These are phyloP conservation scores for Oemleria cerasiformis DNA, from an alignment of 306 rosid species.

Conservation along the genomic window DNA sequence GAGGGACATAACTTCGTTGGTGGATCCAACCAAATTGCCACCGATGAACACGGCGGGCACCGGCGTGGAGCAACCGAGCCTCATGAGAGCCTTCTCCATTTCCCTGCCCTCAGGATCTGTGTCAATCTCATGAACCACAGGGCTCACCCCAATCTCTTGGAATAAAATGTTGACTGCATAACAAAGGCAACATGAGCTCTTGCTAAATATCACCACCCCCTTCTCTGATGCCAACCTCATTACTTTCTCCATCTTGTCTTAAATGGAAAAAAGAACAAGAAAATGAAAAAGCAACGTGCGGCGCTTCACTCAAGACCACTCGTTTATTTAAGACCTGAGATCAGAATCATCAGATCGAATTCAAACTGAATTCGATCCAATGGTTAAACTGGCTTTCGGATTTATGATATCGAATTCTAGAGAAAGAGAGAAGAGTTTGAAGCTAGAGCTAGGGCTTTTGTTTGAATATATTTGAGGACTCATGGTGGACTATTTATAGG, in stretches of 20 bases:
- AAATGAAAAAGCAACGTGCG: background rate
- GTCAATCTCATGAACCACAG: conserved; percentile 72
- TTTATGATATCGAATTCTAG: conserved; percentile 24
- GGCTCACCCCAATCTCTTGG: conserved; percentile 56
- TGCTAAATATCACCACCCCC: conserved; percentile 90
- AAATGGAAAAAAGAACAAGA: background rate
- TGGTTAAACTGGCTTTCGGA: conserved; percentile 38
- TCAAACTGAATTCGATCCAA: conserved; percentile 49
- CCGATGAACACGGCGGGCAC: conserved; percentile 94
- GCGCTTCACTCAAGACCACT: conserved; percentile 19
- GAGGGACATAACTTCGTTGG: conserved; percentile 95
- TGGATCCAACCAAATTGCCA: conserved; percentile 75
- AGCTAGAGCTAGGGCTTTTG: conserved; percentile 29
- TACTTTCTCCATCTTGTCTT: conserved; percentile 73
- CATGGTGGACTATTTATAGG: conserved; percentile 79
- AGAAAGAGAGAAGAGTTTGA: conserved; percentile 35
- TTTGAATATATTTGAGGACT: conserved; percentile 43
- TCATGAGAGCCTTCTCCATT: conserved; percentile 79
- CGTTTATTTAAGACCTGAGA: conserved; percentile 21
- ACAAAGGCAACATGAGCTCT: conserved; percentile 90
- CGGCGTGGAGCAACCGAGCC: conserved; percentile 64
- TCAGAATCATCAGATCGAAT: conserved; percentile 54
- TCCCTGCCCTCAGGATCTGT: conserved; percentile 81
- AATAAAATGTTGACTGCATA: conserved; percentile 78
- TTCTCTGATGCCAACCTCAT: conserved; percentile 68